Base-by-base conservation (phyloP, 306 rosid species). In the Senna tora region DNA sequence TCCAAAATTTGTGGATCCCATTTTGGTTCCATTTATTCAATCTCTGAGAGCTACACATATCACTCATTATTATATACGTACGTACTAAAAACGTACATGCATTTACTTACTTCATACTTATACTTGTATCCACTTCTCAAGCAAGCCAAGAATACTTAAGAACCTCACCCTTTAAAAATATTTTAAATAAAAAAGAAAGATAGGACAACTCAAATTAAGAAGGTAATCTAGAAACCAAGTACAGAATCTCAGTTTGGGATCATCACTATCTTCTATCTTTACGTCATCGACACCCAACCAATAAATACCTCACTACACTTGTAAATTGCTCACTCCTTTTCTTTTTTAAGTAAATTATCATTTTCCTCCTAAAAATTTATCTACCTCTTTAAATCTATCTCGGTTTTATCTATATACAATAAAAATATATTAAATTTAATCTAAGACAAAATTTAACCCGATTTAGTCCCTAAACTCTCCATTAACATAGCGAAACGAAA, bases 1-100 rank as follows among this genome's bases (percentile, higher is more conserved):
- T n/a, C 3, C 15, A 33, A 32, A 33, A 33, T 25, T 25, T 22
- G 78, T 54, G 85, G 86, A 72, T 77, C 84, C 88, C 74, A 57
- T 77, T 52, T 72, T 70, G 60, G 4, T 49, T 51, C 3, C 30
- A 25, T 25, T 17, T 2, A 73, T 47, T 45, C 45, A 58, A 68
- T 54, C 30, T 62, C 16, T 7, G 59, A 34, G 19, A 11, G 15
- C 9, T 41, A 16, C 9, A 33, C 1, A 43, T 11, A 13, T 9
- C n/a, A n/a, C n/a, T n/a, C n/a, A n/a, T n/a, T n/a, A 46, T 46
- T 46, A 46, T 46, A 46, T 73, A 36, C 32, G 46, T 58, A 59
- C 45, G 70, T 15, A 25, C 30, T 25, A 1, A 25, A n/a, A n/a
- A n/a, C n/a, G n/a, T n/a, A n/a, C n/a, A n/a, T n/a, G n/a, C n/a